Evolutionary conservation across 148 eudicot genomes (phyloP).

Genomic region (Chenopodium quinoa): DNA sequence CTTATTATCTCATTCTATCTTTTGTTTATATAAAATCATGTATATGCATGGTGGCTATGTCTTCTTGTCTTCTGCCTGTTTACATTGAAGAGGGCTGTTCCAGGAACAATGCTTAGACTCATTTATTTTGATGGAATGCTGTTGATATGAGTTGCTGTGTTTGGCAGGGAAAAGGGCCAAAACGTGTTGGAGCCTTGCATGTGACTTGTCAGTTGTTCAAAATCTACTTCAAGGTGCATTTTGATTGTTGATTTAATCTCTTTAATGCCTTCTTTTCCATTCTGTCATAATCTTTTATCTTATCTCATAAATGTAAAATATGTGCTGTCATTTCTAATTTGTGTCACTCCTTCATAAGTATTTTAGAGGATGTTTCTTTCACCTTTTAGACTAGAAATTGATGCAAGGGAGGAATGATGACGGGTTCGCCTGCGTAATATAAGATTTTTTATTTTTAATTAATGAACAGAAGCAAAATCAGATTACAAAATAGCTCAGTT

Average conservation of each 20-base stretch:
- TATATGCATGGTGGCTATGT: neutral
- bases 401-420: too few relatives aligned
- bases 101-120: neutral
- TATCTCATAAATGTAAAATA: neutral
- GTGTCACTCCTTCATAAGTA: neutral
- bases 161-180: conserved; percentile 87
- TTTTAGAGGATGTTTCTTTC: neutral
- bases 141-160: conserved; percentile 13
- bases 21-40: neutral
- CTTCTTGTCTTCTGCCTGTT: neutral
- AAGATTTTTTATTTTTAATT: too few relatives aligned
- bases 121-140: neutral
- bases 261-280: neutral
- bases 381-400: too few relatives aligned
- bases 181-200: conserved; percentile 94
- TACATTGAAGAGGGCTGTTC: neutral
- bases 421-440: too few relatives aligned
- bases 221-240: conserved; percentile 79
- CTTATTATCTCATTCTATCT: conserved; percentile 2
- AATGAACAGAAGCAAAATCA: too few relatives aligned
- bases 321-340: neutral
- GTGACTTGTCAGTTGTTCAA: conserved; percentile 96
- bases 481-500: too few relatives aligned
- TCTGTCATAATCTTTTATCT: neutral
- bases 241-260: neutral